phyloP scores from a whole-genome alignment of 441 rosid genomes.

The Arabidopsis hybrid region DNA sequence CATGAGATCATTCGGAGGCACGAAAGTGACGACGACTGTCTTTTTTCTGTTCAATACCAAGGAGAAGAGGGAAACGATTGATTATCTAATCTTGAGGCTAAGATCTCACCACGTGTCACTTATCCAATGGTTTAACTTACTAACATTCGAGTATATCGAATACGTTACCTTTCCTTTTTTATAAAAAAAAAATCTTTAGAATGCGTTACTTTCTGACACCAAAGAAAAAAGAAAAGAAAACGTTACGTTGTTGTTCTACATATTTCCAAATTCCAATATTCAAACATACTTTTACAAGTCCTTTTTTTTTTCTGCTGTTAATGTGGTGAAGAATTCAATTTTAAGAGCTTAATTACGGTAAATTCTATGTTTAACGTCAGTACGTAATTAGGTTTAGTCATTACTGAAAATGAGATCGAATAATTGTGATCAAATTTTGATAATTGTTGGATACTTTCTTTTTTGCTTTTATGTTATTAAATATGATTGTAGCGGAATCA shows the following conservation, averaged over 20 bases:
- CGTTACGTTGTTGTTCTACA: background rate
- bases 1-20: constrained; percentile 2
- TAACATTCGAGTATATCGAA: background rate
- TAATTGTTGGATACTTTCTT: background rate
- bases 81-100: background rate
- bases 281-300: background rate
- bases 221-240: background rate
- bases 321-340: background rate
- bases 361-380: background rate
- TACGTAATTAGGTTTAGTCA: background rate
- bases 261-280: background rate
- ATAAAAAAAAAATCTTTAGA: background rate
- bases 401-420: background rate
- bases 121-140: background rate
- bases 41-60: background rate
- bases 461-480: background rate
- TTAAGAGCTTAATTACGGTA: background rate
- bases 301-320: background rate
- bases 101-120: constrained; percentile 12
- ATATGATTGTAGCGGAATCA: background rate
- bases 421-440: background rate
- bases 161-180: background rate
- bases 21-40: background rate
- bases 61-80: constrained; percentile 2
- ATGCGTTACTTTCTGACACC: constrained; percentile 11